A percentile compares a stretch with the other conserved stretches of the same genome.
phyloP scores from a whole-genome alignment of 177 flowering plant genomes.

The Vitis hybrid region DNA sequence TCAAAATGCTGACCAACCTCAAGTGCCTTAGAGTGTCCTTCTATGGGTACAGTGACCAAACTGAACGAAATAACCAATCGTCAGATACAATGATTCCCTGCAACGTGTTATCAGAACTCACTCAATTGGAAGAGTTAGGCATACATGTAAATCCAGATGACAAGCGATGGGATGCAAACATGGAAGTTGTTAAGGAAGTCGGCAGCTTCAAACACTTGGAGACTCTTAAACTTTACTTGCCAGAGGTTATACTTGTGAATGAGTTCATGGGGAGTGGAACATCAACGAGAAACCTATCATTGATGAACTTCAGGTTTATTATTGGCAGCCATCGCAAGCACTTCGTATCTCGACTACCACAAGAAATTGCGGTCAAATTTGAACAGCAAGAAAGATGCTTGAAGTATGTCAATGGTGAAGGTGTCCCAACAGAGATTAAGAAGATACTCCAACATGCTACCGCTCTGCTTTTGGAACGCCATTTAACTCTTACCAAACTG shows the following conservation, averaged over 20 bases:
- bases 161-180: background rate
- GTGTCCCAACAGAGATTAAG: background rate
- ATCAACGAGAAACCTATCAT: background rate
- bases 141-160: slow-evolving; percentile 8
- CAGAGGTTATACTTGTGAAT: background rate
- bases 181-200: slow-evolving; percentile 1
- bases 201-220: background rate
- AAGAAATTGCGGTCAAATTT: background rate
- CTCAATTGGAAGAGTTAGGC: slow-evolving; percentile 1
- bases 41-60: background rate
- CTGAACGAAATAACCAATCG: background rate
- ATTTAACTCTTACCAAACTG: slow-evolving; percentile 3
- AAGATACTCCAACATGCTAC: background rate
- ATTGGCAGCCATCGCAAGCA: background rate
- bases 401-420: slow-evolving; percentile 4
- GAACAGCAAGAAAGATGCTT: background rate
- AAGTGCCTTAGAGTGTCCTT: slow-evolving; percentile 2
- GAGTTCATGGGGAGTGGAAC: background rate
- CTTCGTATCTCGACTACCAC: background rate
- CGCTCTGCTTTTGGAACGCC: slow-evolving; percentile 7
- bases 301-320: background rate
- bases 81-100: background rate
- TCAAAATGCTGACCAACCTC: background rate
- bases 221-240: slow-evolving; percentile 6
- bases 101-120: background rate